Evolutionary conservation across 257 asterid species (phyloP), one percentile per base, ranked within the genome.

Genomic region (Plectranthus barbatus): DNA sequence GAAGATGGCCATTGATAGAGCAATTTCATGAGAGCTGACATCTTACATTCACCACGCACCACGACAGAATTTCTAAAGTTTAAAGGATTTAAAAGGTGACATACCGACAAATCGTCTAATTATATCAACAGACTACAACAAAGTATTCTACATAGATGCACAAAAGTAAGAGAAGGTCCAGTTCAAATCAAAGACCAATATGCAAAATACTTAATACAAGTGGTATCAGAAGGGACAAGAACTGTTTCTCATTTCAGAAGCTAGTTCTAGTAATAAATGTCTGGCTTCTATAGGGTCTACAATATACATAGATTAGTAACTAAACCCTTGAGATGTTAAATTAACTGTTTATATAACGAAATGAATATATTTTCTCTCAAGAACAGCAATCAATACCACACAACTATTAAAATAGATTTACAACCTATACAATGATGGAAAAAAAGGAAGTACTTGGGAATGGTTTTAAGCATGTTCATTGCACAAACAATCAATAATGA

Each of bases 181-280:
- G 9, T 34, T 23, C 33, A 15, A 55, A 47, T 26, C n/a, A 41
- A 15, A 66, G 47, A 65, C 15, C 15, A 44, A 21, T 60, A 49
- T 64, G 44, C 69, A 15, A 60, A 23, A 57, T 9, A 48, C 17
- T 26, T 21, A 13, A 9, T 20, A 13, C 18, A 1, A 36, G 13
- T 12, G 18, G n/a, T 13, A 44, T 15, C 12, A 61, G 41, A 36
- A 45, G 18, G 37, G 26, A n/a, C 24, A 33, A 33, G 53, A 36
- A 20, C 14, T 31, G 19, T 13, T 10, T 64, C 56, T 40, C 60
- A 56, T 33, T 61, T 29, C 66, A 66, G 9, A 67, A 57, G 53
- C 12, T 11, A 15, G 6, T 8, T 11, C 18, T 64, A 40, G 39
- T 17, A 29, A 4, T 11, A 13, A 51, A 40, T 24, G 21, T 61